Evolutionary conservation across 2,329 filamentous ascomycete genomes (phyloP), one percentile per base, ranked within the genome.

Genomic region (Verticillium longisporum): DNA sequence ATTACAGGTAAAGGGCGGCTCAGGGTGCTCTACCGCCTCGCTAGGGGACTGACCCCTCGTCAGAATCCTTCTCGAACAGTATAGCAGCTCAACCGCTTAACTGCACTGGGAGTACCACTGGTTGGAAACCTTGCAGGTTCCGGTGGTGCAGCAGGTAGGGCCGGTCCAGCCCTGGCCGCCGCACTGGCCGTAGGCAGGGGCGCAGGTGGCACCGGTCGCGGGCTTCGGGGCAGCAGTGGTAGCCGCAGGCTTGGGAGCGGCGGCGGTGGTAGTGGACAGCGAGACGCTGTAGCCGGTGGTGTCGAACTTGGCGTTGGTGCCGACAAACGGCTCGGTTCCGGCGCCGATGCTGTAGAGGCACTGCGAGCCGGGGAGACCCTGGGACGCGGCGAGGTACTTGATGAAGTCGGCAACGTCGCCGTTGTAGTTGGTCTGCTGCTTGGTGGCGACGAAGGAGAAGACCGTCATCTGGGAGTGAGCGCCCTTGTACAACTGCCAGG

Each of bases 301-400:
- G n/a, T 64, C 65, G 62, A 70, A 69, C 18, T 64, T 61, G 34
- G 65, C 67, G 58, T 80, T 73, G 45, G 66, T 75, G 61, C 82
- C 83, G 61, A 75, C 76, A 65, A 85, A 85, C 2, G 82, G 78
- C 73, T 86, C 83, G 2, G 83, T 85, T 6, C 83, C 83, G 13
- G 81, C 81, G 61, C 79, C 78, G 33, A 84, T 74, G 62, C 76
- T 79, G 64, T 78, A 75, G 62, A 88, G 67, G 65, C 83, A 83
- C 75, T 87, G 80, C 66, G 67, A 78, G 45, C 71, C 69, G 4
- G 77, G 70, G 56, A 83, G 73, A 1, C 78, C 78, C 66, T 84
- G 73, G 64, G 73, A 77, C 18, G 65, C 62, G 32, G 73, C 74
- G 34, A 88, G 72, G 69, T 86, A 86, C 21, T 72, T 75, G 65